Conservation (phyloP, 345 rosid genomes). For the Corymbia maculata region DNA sequence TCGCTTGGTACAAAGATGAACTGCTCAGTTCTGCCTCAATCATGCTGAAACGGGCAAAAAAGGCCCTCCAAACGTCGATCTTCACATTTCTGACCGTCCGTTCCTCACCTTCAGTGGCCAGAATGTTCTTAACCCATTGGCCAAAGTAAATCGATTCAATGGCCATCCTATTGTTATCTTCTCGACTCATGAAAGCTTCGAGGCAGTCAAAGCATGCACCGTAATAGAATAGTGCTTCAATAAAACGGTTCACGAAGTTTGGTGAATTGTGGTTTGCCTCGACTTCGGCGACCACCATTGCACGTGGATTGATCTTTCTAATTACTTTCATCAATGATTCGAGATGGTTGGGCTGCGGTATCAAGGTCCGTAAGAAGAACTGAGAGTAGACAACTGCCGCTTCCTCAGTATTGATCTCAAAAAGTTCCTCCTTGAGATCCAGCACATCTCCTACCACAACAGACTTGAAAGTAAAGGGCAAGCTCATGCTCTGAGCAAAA, state of each 20-base stretch:
- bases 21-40: constrained; percentile 27
- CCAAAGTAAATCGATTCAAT: constrained; percentile 9
- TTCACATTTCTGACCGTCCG: constrained; percentile 25
- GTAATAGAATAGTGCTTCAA: constrained; percentile 27
- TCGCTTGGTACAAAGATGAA: constrained; percentile 25
- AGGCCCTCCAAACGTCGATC: constrained; percentile 38
- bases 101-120: constrained; percentile 33
- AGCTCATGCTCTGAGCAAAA: constrained; percentile 22
- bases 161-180: constrained; percentile 8
- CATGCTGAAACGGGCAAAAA: constrained; percentile 25
- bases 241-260: constrained; percentile 24
- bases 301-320: constrained; percentile 14
- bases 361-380: constrained; percentile 1
- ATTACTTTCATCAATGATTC: constrained; percentile 25
- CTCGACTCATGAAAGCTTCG: constrained; percentile 14
- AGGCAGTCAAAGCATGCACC: constrained; percentile 34
- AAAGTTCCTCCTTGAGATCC: constrained; percentile 29
- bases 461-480: constrained; percentile 26
- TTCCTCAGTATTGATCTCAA: constrained; percentile 22
- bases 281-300: constrained; percentile 28
- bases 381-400: constrained; percentile 13
- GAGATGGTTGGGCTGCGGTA: constrained; percentile 15
- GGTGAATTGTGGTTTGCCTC: constrained; percentile 42
- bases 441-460: constrained; percentile 23
- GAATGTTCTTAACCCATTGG: constrained; percentile 16